phyloP scores from a whole-genome alignment of 306 rosid genomes.

The Ormosia emarginata region DNA sequence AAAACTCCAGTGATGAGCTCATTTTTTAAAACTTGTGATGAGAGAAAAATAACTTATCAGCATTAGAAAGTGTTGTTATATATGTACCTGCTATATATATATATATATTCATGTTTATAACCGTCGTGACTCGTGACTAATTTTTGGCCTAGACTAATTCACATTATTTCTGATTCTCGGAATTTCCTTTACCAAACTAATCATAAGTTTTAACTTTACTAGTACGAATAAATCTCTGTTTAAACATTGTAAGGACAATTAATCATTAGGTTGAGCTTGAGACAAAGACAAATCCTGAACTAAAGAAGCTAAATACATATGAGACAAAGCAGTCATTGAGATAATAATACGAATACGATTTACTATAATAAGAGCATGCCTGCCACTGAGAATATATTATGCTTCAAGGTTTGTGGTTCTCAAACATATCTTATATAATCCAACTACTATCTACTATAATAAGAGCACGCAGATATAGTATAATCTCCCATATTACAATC shows the following conservation, averaged over 20 bases:
- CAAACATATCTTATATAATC: conserved; percentile 27
- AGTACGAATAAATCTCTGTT: not conserved
- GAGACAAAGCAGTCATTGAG: conserved; percentile 18
- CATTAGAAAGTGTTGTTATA: not conserved
- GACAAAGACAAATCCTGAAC: not conserved
- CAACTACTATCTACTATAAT: conserved; percentile 20
- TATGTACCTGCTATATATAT: not conserved
- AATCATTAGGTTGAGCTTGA: conserved; percentile 19
- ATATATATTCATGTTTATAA: not conserved
- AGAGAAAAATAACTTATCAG: not conserved
- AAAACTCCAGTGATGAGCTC: not conserved
- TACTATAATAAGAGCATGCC: conserved; percentile 25
- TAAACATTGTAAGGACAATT: conserved; percentile 8
- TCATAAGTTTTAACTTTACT: not conserved
- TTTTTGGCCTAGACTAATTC: not conserved
- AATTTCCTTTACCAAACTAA: not conserved
- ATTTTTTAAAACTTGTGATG: not conserved
- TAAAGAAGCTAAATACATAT: not conserved
- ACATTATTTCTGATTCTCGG: not conserved
- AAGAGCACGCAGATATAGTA: conserved; percentile 3
- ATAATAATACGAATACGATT: conserved; percentile 18
- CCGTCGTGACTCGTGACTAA: not conserved
- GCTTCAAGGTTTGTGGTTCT: conserved; percentile 22
- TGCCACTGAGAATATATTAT: conserved; percentile 16
- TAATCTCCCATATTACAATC: conserved; percentile 39